Evolutionary conservation across 2,329 filamentous ascomycete genomes (phyloP), one percentile per base, ranked within the genome.

Genomic region (Monosporascus sp.): DNA sequence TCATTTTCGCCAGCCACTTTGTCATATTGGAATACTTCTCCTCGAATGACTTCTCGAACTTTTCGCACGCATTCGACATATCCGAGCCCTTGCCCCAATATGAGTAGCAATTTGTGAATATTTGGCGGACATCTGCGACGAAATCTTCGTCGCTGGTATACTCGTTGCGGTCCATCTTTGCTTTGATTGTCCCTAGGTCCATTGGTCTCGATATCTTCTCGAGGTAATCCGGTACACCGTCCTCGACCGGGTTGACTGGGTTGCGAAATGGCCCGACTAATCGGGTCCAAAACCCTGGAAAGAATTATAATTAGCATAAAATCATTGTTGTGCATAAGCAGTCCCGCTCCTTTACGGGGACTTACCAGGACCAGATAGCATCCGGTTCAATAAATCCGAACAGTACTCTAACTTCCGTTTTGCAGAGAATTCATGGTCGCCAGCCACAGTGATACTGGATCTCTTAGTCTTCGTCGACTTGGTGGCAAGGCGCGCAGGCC

Each of bases 41-140:
- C 62, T 82, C 81, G 57, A 81, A 77, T 8, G 70, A 75, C 60
- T 78, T 80, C 65, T 86, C 77, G 49, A 86, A 76, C 56, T 77
- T 78, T 67, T 82, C 74, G 56, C 81, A 81, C 1, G 78, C 74
- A 0, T 65, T 63, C 70, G 76, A 84, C 70, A 85, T 82, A 0
- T 74, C 73, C 49, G 82, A 78, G 26, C 73, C 73, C 56, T 75
- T 74, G 48, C 72, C 78, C 79, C 82, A 85, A 67, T 86, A 86
- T n/a, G 75, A 78, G 65, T 81, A 85, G 66, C 81, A 85, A 65
- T 86, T 86, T 26, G 75, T 68, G 54, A 85, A 85, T 37, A 86
- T 86, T 62, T 82, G 80, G 7, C 79, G 77, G 62, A 86, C 76
- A 65, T 86, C 83, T 3, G 66, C 68, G 38, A 77, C 65, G 58